Evolutionary conservation across 805 yeast species (phyloP), one percentile per base, ranked within the genome.

Genomic region (Lachancea meyersii): DNA sequence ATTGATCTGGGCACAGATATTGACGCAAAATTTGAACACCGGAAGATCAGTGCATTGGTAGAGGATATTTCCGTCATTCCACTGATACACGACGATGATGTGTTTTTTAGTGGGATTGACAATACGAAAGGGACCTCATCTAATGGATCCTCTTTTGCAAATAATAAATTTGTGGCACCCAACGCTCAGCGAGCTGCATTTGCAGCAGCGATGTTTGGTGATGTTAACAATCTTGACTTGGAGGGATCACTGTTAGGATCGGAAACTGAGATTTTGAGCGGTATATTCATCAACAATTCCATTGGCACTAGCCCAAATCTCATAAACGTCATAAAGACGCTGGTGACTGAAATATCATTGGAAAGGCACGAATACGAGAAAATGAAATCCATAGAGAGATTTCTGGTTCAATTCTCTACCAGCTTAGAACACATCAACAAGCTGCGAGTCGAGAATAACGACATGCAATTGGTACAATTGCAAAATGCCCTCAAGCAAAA

Each of bases 1-100:
- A 73, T 93, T n/a, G 94, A 91, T 55, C 68, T 93, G 42, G 99
- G 99, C 1, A 87, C 95, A 40, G 95, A 94, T 55, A 85, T 93
- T 42, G 67, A 68, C 46, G 72, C 75, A 44, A 76, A 79, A 50
- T 76, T 80, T 33, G 64, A 61, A 42, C 97, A 93, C 64, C 78
- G 87, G 55, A 88, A 86, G 58, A 93, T 93, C 41, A 79, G 89
- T 44, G 93, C 96, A 24, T 70, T 72, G 40, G 83, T 93, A 13
- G 94, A 86, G 37, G 81, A 81, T 46, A 77, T 89, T 43, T 73
- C 79, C 39, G 73, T 82, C 30, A 53, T 64, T 16, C 67, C 72
- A 0, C 35, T 69, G 11, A 66, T 66, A 19, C 60, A 60, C 28
- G 57, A 58, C 1, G 48, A 42, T 2, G 43, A 45, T 16, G 34